Percentiles rank a stretch among this genome's conserved stretches.
These are phyloP conservation scores for Coemansia sp. DNA, from an alignment of 192 early-diverging fungal species.

Conservation along the genomic window DNA sequence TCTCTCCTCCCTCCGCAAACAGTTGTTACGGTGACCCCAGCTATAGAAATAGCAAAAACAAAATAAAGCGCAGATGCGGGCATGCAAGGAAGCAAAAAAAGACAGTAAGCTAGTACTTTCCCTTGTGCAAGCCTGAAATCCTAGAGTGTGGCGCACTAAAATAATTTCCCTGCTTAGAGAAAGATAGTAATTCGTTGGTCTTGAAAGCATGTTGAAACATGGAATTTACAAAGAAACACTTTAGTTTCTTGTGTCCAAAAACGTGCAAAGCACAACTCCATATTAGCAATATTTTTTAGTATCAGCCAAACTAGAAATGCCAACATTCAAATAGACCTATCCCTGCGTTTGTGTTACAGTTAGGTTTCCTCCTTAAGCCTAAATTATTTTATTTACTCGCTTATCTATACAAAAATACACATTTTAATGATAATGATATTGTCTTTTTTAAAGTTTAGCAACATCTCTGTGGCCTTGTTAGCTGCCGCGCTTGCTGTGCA, in stretches of 20 bases:
- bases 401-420: not conserved
- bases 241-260: not conserved
- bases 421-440: not conserved
- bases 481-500: not conserved
- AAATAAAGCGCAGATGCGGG: not conserved
- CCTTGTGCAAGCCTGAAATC: not conserved
- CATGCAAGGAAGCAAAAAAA: not conserved
- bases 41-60: not conserved
- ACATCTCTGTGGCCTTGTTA: not conserved
- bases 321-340: not conserved
- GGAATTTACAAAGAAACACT: not conserved
- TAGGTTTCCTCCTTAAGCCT: too few species aligned
- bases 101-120: not conserved
- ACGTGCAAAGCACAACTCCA: not conserved
- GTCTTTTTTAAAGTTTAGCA: not conserved
- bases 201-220: not conserved
- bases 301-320: not conserved
- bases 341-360: too few species aligned
- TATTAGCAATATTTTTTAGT: not conserved
- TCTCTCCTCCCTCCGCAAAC: not conserved
- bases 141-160: not conserved
- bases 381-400: not conserved
- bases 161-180: not conserved
- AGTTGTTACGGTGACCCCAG: too few species aligned
- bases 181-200: not conserved